Percentiles rank a stretch among this genome's conserved stretches.
phyloP scores from a whole-genome alignment of 2,329 filamentous ascomycete species.

The Knufia fluminis region DNA sequence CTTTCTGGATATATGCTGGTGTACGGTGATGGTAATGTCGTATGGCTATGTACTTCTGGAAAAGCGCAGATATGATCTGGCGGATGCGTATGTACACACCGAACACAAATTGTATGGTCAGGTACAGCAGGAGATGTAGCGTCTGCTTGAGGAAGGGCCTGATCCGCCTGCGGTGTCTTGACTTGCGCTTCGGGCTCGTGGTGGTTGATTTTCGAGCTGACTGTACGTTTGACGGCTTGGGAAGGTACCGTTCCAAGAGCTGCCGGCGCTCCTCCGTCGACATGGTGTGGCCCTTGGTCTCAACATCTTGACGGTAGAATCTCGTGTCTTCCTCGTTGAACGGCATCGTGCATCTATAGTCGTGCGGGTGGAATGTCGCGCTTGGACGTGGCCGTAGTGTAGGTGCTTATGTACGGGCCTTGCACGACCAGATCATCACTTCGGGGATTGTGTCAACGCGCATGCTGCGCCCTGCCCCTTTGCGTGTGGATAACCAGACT shows the following conservation, averaged over 20 bases:
- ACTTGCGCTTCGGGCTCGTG: constrained; percentile 12
- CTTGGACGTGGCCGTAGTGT: no score
- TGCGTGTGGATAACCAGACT: no score
- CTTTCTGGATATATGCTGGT: constrained; percentile 80
- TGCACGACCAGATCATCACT: no score
- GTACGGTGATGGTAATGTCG: constrained; percentile 93
- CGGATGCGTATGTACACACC: constrained; percentile 78
- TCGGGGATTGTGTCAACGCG: no score
- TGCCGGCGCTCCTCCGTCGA: constrained; percentile 40
- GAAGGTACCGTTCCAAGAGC: constrained; percentile 45
- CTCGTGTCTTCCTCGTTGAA: constrained; percentile 23
- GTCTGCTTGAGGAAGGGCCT: constrained; percentile 37
- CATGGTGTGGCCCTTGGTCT: constrained; percentile 33
- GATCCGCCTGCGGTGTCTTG: constrained; percentile 26
- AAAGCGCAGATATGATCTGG: constrained; percentile 67
- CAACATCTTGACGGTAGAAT: constrained; percentile 32
- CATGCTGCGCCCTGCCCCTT: no score
- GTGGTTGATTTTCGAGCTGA: constrained; percentile 7
- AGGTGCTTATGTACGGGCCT: neutral
- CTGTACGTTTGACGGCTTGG: constrained; percentile 29
- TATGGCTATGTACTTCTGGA: constrained; percentile 69
- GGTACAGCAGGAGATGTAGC: constrained; percentile 36
- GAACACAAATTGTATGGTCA: constrained; percentile 62
- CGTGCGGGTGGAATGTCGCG: neutral
- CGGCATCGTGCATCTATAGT: constrained; percentile 11